Evolutionary conservation across 2,329 filamentous ascomycete genomes (phyloP), one percentile per base, ranked within the genome.

Genomic region (Xenosphaeropsis pyriputrescens): DNA sequence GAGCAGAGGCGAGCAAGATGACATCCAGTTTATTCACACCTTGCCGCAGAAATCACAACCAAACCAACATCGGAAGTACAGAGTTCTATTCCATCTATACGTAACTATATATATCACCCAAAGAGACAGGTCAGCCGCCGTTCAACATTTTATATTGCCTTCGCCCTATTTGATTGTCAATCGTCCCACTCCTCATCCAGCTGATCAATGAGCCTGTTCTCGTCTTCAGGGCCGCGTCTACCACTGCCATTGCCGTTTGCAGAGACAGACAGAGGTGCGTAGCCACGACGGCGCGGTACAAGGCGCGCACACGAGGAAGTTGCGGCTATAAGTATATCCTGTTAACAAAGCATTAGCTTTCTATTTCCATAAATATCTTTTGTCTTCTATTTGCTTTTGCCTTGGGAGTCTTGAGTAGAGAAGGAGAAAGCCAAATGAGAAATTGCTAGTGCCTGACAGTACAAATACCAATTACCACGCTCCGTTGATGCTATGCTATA

Each of bases 181-280:
- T 94, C 88, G 49, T 95, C 88, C 89, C 89, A 96, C 56, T 95
- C 88, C 57, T 96, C 89, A 52, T 96, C 91, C 42, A 95, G 67
- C 58, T 95, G 85, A 57, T 96, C 89, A 56, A 98, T 96, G 49
- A 96, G 62, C 45, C 86, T 67, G 58, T 96, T 95, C 61, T 96
- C 91, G 39, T 86, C 88, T 41, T 95, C 89, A 9, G 22, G 22
- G 6, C 46, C 38, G 14, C 42, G 35, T 18, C 51, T 34, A 11
- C 39, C 67, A 57, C 50, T 64, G 64, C 47, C 66, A 55, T 63
- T 58, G 30, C 66, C 63, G 45, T 57, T 67, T 9, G 68, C 63
- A 35, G 68, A 72, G 12, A 65, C 59, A 29, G 69, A 70, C 17
- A 88, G 62, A 32, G 75, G 65, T 41, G 67, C 73, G 56, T 88